Base-by-base conservation (phyloP, 2,329 filamentous ascomycete species). In the Didymosphaeria variabile region DNA sequence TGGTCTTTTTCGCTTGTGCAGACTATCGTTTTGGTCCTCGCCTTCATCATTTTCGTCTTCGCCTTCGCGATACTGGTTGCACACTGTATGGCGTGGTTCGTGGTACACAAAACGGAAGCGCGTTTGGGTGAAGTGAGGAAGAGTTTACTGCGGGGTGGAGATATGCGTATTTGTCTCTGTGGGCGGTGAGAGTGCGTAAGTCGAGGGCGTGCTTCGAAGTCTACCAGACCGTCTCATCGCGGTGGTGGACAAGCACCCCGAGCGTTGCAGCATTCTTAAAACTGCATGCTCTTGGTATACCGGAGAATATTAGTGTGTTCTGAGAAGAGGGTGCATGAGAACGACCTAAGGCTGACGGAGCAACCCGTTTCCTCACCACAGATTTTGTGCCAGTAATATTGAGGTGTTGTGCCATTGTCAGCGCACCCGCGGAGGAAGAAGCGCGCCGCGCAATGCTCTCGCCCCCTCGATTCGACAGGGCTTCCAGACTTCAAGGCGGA, bases 81-180 rank as follows among this genome's bases (percentile, higher is more conserved):
- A 21, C 68, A 77, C 47, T 70, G 63, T 26, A 42, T 76, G 21
- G 70, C 69, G 7, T 68, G 66, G 67, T 74, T 74, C 32, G 46
- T 77, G 7, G 67, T 74, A 12, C 73, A 71, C 57, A 75, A 73
- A 34, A 72, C 71, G 0, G 72, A 74, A 51, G 68, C 67, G 2
- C 53, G 70, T 19, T 51, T 76, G 3, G 71, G 68, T 15, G 70
- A 72, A 34, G 63, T 67, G 36, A 61, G 68, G 9, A 61, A 57
- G 15, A 71, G 70, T 8, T 38, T 77, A 15, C 26, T 72, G 38
- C 64, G 62, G 38, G 67, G 72, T 2, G 71, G 74, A 12, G 72
- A 76, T 34, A 77, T 75, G 72, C 66, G 68, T 46, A 38, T 77
- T 8, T 76, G 72, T 67, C 65, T 77, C 17, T 77, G 72, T 51